A percentile compares a stretch with the other conserved stretches of the same genome.
phyloP scores from a whole-genome alignment of 2,329 filamentous ascomycete species.

The Herpotrichia juniperi region DNA sequence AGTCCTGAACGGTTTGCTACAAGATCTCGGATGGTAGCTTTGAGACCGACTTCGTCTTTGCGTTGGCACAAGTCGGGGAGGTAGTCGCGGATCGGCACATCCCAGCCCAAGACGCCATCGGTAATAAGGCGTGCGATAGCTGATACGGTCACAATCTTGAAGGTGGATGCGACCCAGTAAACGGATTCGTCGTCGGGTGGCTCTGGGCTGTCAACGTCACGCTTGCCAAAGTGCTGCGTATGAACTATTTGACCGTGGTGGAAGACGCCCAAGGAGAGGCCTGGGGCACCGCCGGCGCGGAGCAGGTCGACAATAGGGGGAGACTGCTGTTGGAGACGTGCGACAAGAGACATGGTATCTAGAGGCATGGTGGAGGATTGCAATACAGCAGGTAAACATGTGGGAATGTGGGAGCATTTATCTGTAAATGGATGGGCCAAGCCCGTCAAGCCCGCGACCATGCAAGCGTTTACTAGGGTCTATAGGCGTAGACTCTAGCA shows the following conservation, averaged over 20 bases:
- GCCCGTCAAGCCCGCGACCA: too few species aligned
- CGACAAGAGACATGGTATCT: too few species aligned
- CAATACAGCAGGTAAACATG: too few species aligned
- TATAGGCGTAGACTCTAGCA: too few species aligned
- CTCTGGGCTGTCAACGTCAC: background rate
- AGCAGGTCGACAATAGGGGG: background rate
- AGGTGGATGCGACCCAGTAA: conserved; percentile 11
- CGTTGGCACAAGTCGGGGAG: conserved; percentile 12
- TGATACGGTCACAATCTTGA: conserved; percentile 13
- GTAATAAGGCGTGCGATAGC: conserved; percentile 15
- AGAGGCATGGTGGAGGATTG: too few species aligned
- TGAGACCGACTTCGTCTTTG: conserved; percentile 15
- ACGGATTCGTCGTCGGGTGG: conserved; percentile 17
- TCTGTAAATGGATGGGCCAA: too few species aligned
- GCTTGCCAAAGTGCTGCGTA: conserved; percentile 14
- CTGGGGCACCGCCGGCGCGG: conserved; percentile 11
- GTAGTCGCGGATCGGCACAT: conserved; percentile 15
- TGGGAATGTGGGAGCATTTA: too few species aligned
- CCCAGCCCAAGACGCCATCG: conserved; percentile 18
- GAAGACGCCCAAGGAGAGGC: conserved; percentile 19
- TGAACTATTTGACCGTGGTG: conserved; percentile 14
- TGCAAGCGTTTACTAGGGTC: too few species aligned
- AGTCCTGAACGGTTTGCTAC: conserved; percentile 13
- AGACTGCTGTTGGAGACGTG: background rate
- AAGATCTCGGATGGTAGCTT: conserved; percentile 16